phyloP scores from a whole-genome alignment of 139 green algal species.

The Pleodorina starrii region DNA sequence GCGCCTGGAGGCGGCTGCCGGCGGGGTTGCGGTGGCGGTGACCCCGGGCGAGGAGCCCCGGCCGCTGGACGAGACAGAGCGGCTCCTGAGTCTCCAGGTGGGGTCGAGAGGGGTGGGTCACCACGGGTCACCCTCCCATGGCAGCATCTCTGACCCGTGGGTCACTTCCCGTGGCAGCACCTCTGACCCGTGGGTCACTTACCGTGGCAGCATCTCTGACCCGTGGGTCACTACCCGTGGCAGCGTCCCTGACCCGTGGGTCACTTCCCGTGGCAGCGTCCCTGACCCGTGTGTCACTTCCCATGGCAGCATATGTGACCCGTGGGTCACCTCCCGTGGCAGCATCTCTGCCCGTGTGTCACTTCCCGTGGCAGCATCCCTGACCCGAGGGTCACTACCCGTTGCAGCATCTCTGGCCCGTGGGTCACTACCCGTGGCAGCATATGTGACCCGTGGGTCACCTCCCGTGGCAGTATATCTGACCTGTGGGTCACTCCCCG shows the following conservation, averaged over 20 bases:
- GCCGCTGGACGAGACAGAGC: conserved; percentile 19
- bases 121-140: no score
- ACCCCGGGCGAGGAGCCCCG: not conserved
- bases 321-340: no score
- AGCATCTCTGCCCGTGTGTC: not conserved
- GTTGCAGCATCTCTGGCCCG: not conserved
- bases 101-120: not conserved
- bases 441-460: not conserved
- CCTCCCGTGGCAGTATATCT: not conserved
- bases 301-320: not conserved
- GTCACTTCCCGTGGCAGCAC: not conserved
- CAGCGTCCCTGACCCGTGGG: not conserved
- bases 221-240: not conserved
- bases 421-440: not conserved
- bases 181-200: not conserved
- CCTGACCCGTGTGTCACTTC: not conserved
- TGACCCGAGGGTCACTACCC: no score
- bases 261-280: not conserved
- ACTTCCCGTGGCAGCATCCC: not conserved
- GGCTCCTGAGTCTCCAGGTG: conserved; percentile 14
- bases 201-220: not conserved
- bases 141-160: not conserved
- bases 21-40: not conserved
- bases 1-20: not conserved
- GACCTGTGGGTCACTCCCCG: no score